Evolutionary conservation across 2,329 filamentous ascomycete genomes (phyloP), one percentile per base, ranked within the genome.

Genomic region (Blumeriella jaapii): DNA sequence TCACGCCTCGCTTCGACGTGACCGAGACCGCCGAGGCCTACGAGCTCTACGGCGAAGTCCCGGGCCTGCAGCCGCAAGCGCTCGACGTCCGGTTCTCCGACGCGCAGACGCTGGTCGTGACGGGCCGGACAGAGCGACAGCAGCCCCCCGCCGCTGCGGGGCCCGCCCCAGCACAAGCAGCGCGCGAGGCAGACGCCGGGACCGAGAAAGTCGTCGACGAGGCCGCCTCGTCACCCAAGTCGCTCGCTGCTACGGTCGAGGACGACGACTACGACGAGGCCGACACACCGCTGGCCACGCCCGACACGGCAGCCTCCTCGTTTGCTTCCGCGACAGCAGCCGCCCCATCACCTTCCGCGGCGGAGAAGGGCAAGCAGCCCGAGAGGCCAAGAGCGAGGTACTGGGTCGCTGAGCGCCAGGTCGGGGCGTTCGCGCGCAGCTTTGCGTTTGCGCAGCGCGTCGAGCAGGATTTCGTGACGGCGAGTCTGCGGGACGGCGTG

Each of bases 81-180:
- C 63, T 89, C 51, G 64, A 67, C 52, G 80, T 87, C 55, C 81
- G 87, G 54, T 87, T 86, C 66, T 76, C 72, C 37, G 81, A 87
- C 55, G 66, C 71, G 18, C 78, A 83, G 62, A 85, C 79, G 8
- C 62, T 89, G 25, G 65, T 74, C 46, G 65, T 89, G 55, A 72
- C 71, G 39, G 82, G 82, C 9, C 47, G 46, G 44, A 47, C 43
- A 3, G 34, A 44, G 56, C 66, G 26, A 61, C 66, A 29, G 61
- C 58, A 39, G 55, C 61, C 28, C 57, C 71, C 34, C 4, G 7
- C 64, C 71, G n/a, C n/a, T n/a, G n/a, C n/a, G n/a, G n/a, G n/a
- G n/a, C n/a, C n/a, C n/a, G n/a, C n/a, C n/a, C n/a, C n/a, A n/a
- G n/a, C n/a, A n/a, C n/a, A n/a, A n/a, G n/a, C n/a, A n/a, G n/a